These are phyloP conservation scores for Begonia fuchsioides DNA, from an alignment of 306 rosid species.

Conservation along the genomic window DNA sequence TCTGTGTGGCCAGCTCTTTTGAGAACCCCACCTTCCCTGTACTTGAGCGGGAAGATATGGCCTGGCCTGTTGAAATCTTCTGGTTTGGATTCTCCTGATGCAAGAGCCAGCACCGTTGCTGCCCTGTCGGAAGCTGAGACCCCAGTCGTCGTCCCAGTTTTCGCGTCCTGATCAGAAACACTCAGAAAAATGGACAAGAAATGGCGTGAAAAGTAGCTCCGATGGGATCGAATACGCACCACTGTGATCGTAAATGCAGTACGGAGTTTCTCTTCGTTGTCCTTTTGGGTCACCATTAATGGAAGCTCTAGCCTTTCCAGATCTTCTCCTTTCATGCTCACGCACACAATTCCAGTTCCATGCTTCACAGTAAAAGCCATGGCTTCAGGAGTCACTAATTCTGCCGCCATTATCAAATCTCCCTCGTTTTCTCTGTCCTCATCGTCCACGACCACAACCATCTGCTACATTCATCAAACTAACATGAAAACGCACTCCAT, in stretches of 20 bases:
- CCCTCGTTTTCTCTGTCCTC: slow-evolving; percentile 94
- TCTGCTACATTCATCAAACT: slow-evolving; percentile 25
- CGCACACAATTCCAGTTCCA: slow-evolving; percentile 83
- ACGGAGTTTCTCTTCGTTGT: slow-evolving; percentile 54
- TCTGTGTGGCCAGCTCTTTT: slow-evolving; percentile 98
- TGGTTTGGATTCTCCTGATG: slow-evolving; percentile 72
- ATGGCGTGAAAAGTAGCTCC: too few relatives aligned
- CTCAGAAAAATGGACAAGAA: too few relatives aligned
- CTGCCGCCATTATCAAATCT: slow-evolving; percentile 83
- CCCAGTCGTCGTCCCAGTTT: slow-evolving; percentile 78
- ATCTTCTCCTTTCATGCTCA: slow-evolving; percentile 70
- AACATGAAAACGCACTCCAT: background rate
- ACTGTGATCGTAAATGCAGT: slow-evolving; percentile 81
- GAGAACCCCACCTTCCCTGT: slow-evolving; percentile 90
- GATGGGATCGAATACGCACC: slow-evolving; percentile 23
- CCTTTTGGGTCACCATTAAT: slow-evolving; percentile 65
- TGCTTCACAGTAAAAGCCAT: slow-evolving; percentile 88
- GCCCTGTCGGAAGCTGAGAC: slow-evolving; percentile 91
- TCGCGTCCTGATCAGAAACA: slow-evolving; percentile 46
- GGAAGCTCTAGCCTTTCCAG: slow-evolving; percentile 70
- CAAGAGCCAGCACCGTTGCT: slow-evolving; percentile 73
- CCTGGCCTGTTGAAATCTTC: slow-evolving; percentile 91
- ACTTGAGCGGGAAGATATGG: slow-evolving; percentile 84
- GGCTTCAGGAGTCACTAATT: slow-evolving; percentile 77
- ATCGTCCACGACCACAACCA: slow-evolving; percentile 75